Base-by-base conservation (phyloP, 495 filamentous ascomycete genomes). In the Usnea hakonensis region DNA sequence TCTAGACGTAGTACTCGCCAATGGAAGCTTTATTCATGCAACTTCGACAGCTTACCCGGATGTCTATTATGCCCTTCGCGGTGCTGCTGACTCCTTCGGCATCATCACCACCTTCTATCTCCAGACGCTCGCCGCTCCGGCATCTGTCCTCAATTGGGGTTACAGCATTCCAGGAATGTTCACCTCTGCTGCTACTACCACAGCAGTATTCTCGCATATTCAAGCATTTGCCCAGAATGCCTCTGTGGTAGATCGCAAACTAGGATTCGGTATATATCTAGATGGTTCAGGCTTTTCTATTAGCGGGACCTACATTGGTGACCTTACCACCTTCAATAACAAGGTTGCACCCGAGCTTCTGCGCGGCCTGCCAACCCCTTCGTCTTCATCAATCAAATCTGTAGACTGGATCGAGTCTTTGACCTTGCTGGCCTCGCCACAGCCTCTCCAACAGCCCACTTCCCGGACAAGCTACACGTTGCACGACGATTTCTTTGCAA, bases 21-120 rank as follows among this genome's bases (percentile, higher is more conserved):
- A 86, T 64, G 83, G 82, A 16, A 74, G 63, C 23, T 67, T 79
- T 32, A 73, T 82, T n/a, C 65, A 66, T 1, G 75, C 74, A 8
- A 73, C 78, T 6, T 62, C 71, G 3, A 68, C 58, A 5, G 54
- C 65, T 48, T 68, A 72, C 41, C 56, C 65, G 19, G 70, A 74
- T 28, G 59, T 75, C n/a, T 74, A 81, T 66, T 87, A 77, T 64
- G 77, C 81, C 6, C 59, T 84, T 37, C 77, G 76, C 33, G 81
- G 80, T 10, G 84, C 86, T 1, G 84, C 77, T 21, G 79, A 83
- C 23, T 81, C 79, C 23, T 85, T 88, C 57, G 86, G 85, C 52
- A 76, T 89, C 60, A 77, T 87, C 61, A 87, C 84, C 37, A 78
- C 79, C 50, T 88, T 89, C 64, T 79, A 85, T 33, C 57, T 89